phyloP scores from a whole-genome alignment of 2,329 filamentous ascomycete genomes.

The Fusarium temperatum region DNA sequence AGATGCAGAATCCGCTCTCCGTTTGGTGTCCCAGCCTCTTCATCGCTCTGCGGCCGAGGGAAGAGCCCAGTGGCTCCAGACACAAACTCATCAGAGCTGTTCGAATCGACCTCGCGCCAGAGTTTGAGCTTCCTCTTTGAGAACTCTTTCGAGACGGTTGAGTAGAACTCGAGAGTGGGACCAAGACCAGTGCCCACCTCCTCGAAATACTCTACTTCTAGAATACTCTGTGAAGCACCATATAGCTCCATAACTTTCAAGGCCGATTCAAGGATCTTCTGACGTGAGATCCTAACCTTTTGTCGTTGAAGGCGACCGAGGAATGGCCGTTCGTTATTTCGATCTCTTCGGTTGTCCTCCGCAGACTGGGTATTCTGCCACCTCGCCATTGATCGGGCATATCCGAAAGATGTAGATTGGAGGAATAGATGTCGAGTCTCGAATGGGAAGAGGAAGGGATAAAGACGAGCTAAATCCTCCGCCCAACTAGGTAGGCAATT shows the following conservation, averaged over 20 bases:
- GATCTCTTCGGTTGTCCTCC: slow-evolving; percentile 82
- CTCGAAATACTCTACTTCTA: slow-evolving; percentile 98
- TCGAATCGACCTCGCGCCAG: slow-evolving; percentile 90
- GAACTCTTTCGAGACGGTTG: slow-evolving; percentile 95
- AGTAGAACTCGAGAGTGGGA: slow-evolving; percentile 97
- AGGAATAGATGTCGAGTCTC: slow-evolving; percentile 97
- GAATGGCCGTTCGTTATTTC: slow-evolving; percentile 90
- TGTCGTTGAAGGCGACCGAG: slow-evolving; percentile 91
- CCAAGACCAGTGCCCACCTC: slow-evolving; percentile 97
- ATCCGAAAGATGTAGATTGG: slow-evolving; percentile 97
- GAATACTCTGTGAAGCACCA: slow-evolving; percentile 91
- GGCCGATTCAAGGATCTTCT: slow-evolving; percentile 95
- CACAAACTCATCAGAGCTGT: slow-evolving; percentile 79
- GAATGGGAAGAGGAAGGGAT: slow-evolving; percentile 97
- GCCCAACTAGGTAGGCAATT: slow-evolving; percentile 96
- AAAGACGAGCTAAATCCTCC: slow-evolving; percentile 90
- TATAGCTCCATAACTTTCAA: slow-evolving; percentile 99
- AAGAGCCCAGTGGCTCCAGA: slow-evolving; percentile 88
- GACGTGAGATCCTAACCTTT: slow-evolving; percentile 95
- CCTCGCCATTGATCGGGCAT: slow-evolving; percentile 94
- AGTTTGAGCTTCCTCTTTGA: slow-evolving; percentile 96
- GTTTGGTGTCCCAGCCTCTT: slow-evolving; percentile 76
- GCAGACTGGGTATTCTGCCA: slow-evolving; percentile 93
- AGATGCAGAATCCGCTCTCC: slow-evolving; percentile 89
- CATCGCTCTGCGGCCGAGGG: slow-evolving; percentile 86